These are phyloP conservation scores for Phytophthora fragariae DNA, from an alignment of 352 stramenopile genomes.

Conservation along the genomic window DNA sequence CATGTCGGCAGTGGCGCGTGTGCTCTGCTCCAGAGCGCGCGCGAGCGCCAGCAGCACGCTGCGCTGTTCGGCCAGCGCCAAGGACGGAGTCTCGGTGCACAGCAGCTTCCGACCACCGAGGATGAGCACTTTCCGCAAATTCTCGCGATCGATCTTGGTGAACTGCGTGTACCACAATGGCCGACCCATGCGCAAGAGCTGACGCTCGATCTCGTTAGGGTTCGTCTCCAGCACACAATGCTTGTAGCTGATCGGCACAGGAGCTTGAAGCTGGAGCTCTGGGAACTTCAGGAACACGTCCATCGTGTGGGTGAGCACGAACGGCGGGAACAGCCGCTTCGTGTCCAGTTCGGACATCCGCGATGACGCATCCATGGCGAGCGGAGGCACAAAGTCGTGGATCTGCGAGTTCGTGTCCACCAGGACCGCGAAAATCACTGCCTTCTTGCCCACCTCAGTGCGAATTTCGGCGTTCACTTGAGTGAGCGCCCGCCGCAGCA, in stretches of 20 bases:
- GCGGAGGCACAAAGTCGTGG: too few relatives aligned
- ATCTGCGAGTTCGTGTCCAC: too few relatives aligned
- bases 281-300: background rate
- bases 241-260: background rate
- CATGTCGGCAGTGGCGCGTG: slow-evolving; percentile 52
- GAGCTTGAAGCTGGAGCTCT: too few relatives aligned
- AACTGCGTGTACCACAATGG: background rate
- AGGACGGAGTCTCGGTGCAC: slow-evolving; percentile 3
- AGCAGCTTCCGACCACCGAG: background rate
- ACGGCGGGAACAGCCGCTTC: background rate
- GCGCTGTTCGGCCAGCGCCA: slow-evolving; percentile 33
- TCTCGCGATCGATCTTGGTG: background rate
- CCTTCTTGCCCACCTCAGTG: too few relatives aligned
- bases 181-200: background rate
- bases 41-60: slow-evolving; percentile 47
- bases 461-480: too few relatives aligned
- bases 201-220: background rate
- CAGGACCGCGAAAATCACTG: too few relatives aligned
- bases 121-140: too few relatives aligned
- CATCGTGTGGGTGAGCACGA: background rate
- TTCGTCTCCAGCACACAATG: background rate
- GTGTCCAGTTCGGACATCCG: too few relatives aligned
- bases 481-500: too few relatives aligned
- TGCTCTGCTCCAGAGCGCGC: slow-evolving; percentile 54
- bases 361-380: too few relatives aligned